Evolutionary conservation across 352 stramenopile species (phyloP).

Genomic region (Pilasporangium apinafurcum): DNA sequence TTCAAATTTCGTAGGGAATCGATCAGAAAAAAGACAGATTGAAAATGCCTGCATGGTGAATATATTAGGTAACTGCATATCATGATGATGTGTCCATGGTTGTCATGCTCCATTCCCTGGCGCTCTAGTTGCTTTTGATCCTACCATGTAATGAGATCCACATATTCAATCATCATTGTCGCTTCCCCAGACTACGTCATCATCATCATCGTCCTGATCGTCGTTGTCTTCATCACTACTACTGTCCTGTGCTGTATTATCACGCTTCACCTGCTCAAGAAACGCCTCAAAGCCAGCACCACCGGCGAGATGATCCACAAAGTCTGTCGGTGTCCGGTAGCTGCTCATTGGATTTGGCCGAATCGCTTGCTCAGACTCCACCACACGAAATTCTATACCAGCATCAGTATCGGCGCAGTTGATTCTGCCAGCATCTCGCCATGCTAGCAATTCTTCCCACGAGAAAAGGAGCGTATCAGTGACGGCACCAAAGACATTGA

Average conservation of each 20-base stretch:
- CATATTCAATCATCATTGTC: conserved; percentile 14
- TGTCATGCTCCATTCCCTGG: too few relatives aligned
- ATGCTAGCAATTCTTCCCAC: conserved; percentile 79
- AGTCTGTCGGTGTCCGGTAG: conserved; percentile 81
- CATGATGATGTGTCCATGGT: too few relatives aligned
- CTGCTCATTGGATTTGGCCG: conserved; percentile 57
- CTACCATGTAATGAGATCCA: too few relatives aligned
- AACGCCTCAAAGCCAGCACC: conserved; percentile 75
- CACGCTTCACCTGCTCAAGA: conserved; percentile 74
- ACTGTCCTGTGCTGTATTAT: conserved; percentile 35
- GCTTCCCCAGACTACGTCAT: conserved; percentile 8
- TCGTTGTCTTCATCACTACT: conserved; percentile 17
- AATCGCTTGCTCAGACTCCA: conserved; percentile 60
- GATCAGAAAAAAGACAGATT: too few relatives aligned
- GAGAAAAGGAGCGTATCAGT: conserved; percentile 93
- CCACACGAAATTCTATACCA: conserved; percentile 71
- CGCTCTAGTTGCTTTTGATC: too few relatives aligned
- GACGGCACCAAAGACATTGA: conserved; percentile 91
- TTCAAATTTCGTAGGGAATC: too few relatives aligned
- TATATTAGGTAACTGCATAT: too few relatives aligned
- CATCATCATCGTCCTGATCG: conserved; percentile 5
- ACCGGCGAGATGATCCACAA: conserved; percentile 71
- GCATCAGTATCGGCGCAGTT: conserved; percentile 16
- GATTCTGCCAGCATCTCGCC: conserved; percentile 12
- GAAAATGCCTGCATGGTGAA: too few relatives aligned